Conservation (phyloP, 495 filamentous ascomycete species). For the Penicillium ucsense region DNA sequence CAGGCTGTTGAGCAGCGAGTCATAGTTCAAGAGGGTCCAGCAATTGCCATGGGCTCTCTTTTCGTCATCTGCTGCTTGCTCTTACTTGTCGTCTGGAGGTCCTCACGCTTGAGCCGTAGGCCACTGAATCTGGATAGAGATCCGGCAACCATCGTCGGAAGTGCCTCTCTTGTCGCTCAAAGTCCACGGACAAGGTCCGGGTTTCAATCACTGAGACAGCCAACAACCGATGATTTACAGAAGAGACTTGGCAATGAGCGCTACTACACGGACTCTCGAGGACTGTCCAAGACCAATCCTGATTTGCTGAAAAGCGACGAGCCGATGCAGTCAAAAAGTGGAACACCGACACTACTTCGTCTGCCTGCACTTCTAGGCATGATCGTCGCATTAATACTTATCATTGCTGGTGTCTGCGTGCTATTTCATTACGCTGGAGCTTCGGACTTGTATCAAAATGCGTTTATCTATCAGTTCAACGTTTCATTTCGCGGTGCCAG, state of each 20-base stretch:
- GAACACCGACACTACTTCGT: slow-evolving; percentile 15
- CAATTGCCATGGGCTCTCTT: slow-evolving; percentile 10
- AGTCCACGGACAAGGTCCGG: not conserved
- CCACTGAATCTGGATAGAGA: slow-evolving; percentile 14
- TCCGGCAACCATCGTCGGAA: slow-evolving; percentile 6
- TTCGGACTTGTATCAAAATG: slow-evolving; percentile 19
- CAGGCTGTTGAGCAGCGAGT: slow-evolving; percentile 7
- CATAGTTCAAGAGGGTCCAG: slow-evolving; percentile 7
- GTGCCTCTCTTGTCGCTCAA: slow-evolving; percentile 5
- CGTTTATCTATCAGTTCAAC: slow-evolving; percentile 22
- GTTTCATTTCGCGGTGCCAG: slow-evolving; percentile 14
- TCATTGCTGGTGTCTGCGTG: slow-evolving; percentile 16
- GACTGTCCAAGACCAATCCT: not conserved
- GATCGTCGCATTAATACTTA: slow-evolving; percentile 2
- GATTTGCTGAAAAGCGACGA: not conserved
- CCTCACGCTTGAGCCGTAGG: not conserved
- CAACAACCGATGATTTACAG: slow-evolving; percentile 6
- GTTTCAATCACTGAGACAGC: slow-evolving; percentile 6
- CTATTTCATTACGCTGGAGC: slow-evolving; percentile 16
- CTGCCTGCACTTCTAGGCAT: slow-evolving; percentile 12
- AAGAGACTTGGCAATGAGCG: not conserved
- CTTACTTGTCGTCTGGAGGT: slow-evolving; percentile 9
- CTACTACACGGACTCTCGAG: slow-evolving; percentile 8
- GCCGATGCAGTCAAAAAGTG: slow-evolving; percentile 5
- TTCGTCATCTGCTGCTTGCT: slow-evolving; percentile 12